A percentile compares a stretch with the other conserved stretches of the same genome.
phyloP scores from a whole-genome alignment of 306 rosid species.

The Pyrus bretschneideri region DNA sequence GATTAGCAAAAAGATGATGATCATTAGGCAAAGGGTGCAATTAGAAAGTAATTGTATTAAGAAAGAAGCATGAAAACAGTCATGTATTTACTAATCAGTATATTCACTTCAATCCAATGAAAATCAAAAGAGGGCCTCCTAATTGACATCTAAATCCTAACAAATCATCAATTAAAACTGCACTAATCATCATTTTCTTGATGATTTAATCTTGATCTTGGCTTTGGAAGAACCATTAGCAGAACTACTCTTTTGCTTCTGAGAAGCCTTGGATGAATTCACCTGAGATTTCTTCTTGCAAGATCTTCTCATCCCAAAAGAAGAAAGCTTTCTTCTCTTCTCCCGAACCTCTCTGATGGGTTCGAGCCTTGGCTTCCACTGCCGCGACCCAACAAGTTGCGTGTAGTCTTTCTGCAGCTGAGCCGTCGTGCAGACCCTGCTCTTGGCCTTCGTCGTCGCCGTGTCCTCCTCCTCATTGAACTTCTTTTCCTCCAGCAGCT shows the following conservation, averaged over 20 bases:
- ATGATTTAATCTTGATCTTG: constrained; percentile 6
- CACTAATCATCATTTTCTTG: constrained; percentile 1
- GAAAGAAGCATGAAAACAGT: background rate
- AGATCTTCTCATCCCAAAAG: constrained; percentile 23
- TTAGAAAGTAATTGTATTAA: background rate
- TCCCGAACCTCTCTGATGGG: constrained; percentile 23
- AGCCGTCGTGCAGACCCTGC: constrained; percentile 26
- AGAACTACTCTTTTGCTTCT: background rate
- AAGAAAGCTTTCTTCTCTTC: constrained; percentile 17
- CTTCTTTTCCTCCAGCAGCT: constrained; percentile 12
- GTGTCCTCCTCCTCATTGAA: background rate
- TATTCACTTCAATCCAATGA: constrained; percentile 1
- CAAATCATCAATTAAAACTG: background rate
- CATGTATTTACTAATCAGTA: background rate
- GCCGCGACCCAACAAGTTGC: constrained; percentile 24
- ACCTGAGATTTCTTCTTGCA: constrained; percentile 10
- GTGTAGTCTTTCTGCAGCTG: constrained; percentile 31
- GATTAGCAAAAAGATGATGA: background rate
- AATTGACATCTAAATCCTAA: background rate
- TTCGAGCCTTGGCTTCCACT: constrained; percentile 38
- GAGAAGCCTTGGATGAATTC: background rate
- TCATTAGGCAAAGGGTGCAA: background rate
- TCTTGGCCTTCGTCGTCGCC: background rate
- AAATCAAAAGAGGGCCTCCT: background rate
- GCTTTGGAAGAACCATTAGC: background rate